Base-by-base conservation (phyloP, 2,329 filamentous ascomycete genomes). In the Ophiocordyceps camponoti-floridani region DNA sequence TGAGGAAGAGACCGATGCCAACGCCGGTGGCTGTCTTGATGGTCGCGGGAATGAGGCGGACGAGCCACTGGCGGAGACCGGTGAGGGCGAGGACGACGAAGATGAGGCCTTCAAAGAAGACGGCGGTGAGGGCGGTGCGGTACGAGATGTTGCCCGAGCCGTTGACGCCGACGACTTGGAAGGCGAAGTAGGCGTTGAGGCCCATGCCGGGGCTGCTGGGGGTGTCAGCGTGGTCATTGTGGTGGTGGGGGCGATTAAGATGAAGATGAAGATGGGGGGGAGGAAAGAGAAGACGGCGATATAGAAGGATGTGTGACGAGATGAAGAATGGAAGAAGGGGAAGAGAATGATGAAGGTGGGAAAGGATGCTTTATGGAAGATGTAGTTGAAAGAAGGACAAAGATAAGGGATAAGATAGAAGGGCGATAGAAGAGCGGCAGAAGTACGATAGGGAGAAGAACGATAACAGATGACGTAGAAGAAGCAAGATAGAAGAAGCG, bases 21-120 rank as follows among this genome's bases (percentile, higher is more conserved):
- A 85, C 84, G 49, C 84, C 83, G 13, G 83, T 89, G 13, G 85
- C 85, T 45, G 91, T 76, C 63, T 93, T 94, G 64, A 94, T 88
- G 45, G 81, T 86, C 38, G 76, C 73, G 1, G 86, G 86, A 49
- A 93, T 86, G 40, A 82, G 79, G 51, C 84, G 77, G 16, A 86
- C 86, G 26, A 94, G 75, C 85, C 85, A 93, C 59, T 93, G 86
- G 13, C 86, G 80, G 65, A 94, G 72, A 35, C 86, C 86, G 44
- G 88, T 69, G 35, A 93, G 58, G 1, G 86, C 86, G 38, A 94
- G 71, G 2, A 67, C 82, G 43, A 93, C 75, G 62, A 94, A 94
- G 49, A 93, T 79, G 59, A 83, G 83, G 35, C 86, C 86, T 61
- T 94, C 86, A 12, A 91, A 80, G 57, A 94, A 93, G 51, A 91